Evolutionary conservation across 257 asterid species (phyloP).

Genomic region (Solanum ossicruentum): DNA sequence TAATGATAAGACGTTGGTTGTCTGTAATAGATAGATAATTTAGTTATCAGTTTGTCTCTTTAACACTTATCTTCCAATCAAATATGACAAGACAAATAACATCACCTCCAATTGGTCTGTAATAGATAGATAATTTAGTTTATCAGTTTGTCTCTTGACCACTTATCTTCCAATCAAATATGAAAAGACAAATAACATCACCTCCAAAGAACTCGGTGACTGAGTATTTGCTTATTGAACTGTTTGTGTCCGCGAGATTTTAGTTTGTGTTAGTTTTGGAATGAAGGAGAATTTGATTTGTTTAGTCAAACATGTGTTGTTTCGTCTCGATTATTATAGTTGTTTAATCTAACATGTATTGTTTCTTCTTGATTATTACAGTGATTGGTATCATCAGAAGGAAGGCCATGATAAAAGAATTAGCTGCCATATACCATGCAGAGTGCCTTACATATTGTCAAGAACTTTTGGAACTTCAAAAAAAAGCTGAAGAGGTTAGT

Average conservation of each 20-base stretch:
- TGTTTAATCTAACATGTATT: slow-evolving; percentile 1
- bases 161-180: neutral
- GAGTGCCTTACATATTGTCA: slow-evolving; percentile 93
- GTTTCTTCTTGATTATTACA: slow-evolving; percentile 14
- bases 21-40: neutral
- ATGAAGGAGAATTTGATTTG: neutral
- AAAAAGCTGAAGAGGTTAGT: slow-evolving; percentile 67
- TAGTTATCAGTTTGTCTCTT: neutral
- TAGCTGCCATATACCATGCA: slow-evolving; percentile 83
- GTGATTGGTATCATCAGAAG: slow-evolving; percentile 87
- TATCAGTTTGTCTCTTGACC: neutral
- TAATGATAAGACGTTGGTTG: neutral
- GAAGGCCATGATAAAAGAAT: slow-evolving; percentile 75
- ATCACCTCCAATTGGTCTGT: neutral
- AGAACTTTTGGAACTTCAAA: slow-evolving; percentile 84
- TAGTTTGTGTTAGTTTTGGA: neutral
- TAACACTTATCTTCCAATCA: neutral
- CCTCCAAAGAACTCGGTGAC: neutral
- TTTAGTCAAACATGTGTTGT: neutral
- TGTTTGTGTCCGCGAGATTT: neutral
- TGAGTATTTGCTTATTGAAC: neutral
- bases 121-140: neutral
- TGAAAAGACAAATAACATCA: neutral
- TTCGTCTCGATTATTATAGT: neutral
- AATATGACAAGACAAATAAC: neutral